Evolutionary conservation across 192 early-diverging fungal species (phyloP).

Genomic region (Rhizoclosmatium globosum): DNA sequence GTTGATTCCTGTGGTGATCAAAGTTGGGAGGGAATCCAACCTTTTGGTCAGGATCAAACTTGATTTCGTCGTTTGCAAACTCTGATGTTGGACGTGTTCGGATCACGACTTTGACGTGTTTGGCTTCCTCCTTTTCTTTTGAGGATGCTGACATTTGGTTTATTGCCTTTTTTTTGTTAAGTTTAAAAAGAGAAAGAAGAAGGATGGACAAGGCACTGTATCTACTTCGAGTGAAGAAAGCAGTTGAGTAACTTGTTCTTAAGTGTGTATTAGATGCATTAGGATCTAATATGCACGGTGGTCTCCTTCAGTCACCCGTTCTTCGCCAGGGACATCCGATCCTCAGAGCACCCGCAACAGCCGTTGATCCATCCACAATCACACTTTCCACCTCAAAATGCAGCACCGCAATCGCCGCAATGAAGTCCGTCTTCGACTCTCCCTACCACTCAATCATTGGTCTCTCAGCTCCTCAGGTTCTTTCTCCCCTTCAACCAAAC

Average conservation of each 20-base stretch:
- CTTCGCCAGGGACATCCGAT: slow-evolving; percentile 37
- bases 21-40: slow-evolving; percentile 23
- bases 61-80: slow-evolving; percentile 62
- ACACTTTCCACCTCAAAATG: neutral
- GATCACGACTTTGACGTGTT: slow-evolving; percentile 70
- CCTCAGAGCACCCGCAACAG: neutral
- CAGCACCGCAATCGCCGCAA: slow-evolving; percentile 28
- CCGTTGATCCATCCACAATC: slow-evolving; percentile 11
- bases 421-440: slow-evolving; percentile 44
- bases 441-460: slow-evolving; percentile 52
- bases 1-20: neutral
- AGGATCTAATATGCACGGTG: too few relatives aligned
- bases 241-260: neutral
- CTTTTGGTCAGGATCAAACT: slow-evolving; percentile 56
- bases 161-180: slow-evolving; percentile 6
- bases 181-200: slow-evolving; percentile 1
- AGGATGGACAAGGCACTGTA: slow-evolving; percentile 24
- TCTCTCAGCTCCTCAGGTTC: slow-evolving; percentile 53
- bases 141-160: neutral
- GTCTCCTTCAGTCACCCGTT: slow-evolving; percentile 3
- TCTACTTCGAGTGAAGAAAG: slow-evolving; percentile 32
- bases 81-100: slow-evolving; percentile 65
- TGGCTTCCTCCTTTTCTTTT: slow-evolving; percentile 40
- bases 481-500: neutral
- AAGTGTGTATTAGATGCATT: neutral